phyloP scores from a whole-genome alignment of 441 rosid species.

The Gossypium davidsonii region DNA sequence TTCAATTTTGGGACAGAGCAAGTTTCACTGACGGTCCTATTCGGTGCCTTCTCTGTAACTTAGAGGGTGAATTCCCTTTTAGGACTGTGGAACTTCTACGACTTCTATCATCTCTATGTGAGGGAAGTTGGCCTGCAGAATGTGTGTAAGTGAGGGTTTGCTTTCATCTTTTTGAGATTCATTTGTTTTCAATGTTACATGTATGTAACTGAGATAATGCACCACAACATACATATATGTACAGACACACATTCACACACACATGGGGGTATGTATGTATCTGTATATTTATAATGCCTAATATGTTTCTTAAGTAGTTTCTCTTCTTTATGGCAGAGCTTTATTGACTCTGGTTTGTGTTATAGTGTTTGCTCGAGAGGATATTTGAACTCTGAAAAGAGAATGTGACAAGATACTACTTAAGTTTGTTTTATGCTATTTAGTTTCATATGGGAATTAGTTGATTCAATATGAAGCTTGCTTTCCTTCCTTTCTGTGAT shows the following conservation, averaged over 20 bases:
- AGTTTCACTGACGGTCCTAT: constrained; percentile 96
- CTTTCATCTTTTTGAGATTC: not conserved
- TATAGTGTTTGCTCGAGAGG: not conserved
- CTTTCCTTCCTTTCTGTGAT: no score
- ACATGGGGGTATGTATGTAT: not conserved
- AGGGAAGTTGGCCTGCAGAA: constrained; percentile 97
- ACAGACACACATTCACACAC: not conserved
- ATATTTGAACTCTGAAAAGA: not conserved
- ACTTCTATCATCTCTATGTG: constrained; percentile 80
- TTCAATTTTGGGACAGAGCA: constrained; percentile 92
- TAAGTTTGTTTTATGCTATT: not conserved
- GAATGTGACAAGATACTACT: not conserved
- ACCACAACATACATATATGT: not conserved
- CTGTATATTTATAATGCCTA: not conserved
- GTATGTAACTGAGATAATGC: not conserved
- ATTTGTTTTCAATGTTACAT: constrained; percentile 1
- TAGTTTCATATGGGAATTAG: not conserved
- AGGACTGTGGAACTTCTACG: constrained; percentile 70
- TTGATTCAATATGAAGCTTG: not conserved
- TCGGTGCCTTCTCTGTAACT: constrained; percentile 83
- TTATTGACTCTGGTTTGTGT: not conserved
- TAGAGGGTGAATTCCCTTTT: constrained; percentile 87
- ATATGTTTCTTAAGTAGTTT: not conserved
- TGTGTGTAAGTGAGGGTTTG: constrained; percentile 71
- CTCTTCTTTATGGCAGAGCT: not conserved